These are phyloP conservation scores for Amanita fuliginea DNA, from an alignment of 768 basidiomycete genomes.

Conservation along the genomic window DNA sequence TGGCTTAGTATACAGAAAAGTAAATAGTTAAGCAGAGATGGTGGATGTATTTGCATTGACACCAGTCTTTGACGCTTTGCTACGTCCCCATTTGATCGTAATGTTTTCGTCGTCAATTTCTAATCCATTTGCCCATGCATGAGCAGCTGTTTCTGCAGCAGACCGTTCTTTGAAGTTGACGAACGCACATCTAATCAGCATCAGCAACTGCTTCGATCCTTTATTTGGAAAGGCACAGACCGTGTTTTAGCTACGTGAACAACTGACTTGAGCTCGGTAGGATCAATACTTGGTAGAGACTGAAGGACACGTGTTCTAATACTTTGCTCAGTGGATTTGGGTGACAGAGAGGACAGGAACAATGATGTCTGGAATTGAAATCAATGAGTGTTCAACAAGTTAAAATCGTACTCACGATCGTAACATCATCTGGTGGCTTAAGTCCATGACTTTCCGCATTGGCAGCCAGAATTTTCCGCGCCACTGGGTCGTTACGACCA, in stretches of 20 bases:
- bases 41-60: background rate
- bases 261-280: constrained; percentile 66
- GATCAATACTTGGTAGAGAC: constrained; percentile 52
- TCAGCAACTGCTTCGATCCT: background rate
- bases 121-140: constrained; percentile 84
- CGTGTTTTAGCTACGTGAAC: constrained; percentile 79
- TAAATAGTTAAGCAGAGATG: background rate
- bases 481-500: constrained; percentile 89
- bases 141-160: constrained; percentile 81
- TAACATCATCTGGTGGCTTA: constrained; percentile 79
- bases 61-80: constrained; percentile 31
- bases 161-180: constrained; percentile 81
- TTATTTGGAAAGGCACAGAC: constrained; percentile 23
- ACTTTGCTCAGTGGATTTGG: constrained; percentile 57
- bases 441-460: constrained; percentile 78
- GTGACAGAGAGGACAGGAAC: constrained; percentile 72
- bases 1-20: background rate
- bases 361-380: constrained; percentile 54
- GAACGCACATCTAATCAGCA: constrained; percentile 69
- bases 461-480: constrained; percentile 74
- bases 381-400: background rate
- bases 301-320: constrained; percentile 63
- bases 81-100: constrained; percentile 83
- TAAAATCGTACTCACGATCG: constrained; percentile 49
- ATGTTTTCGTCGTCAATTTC: constrained; percentile 73